Evolutionary conservation across 1,139 yeast genomes (phyloP), one percentile per base, ranked within the genome.

Genomic region (Nakaseomyces glabratus): DNA sequence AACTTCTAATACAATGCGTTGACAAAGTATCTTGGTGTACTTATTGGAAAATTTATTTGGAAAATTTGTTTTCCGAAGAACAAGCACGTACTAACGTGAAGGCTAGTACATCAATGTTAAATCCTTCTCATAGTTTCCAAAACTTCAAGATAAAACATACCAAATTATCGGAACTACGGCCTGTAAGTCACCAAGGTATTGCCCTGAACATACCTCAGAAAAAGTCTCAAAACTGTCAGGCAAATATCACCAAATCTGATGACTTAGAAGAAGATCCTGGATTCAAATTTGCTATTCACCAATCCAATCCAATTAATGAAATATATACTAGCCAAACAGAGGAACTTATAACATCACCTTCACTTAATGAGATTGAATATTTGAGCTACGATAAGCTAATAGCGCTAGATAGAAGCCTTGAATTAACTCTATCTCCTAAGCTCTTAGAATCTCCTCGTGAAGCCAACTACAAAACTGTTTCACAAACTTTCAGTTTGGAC

Each of bases 321-420:
- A 25, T 24, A 16, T 23, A 31, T 20, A 24, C 36, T 23, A 42
- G 38, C 43, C 13, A 14, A 23, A 21, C 17, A 21, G 19, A 15
- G 14, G 16, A n/a, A n/a, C 16, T n/a, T 20, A 19, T n/a, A 7
- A 20, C 4, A 28, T 20, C 11, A n/a, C 24, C 24, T 12, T 33
- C 24, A 6, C 34, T 48, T 12, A 38, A 42, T 20, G 48, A 48
- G 11, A 42, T 52, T 6, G 54, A 49, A 29, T 37, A 39, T 2
- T 29, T 52, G 28, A 45, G 48, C 30, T 49, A 41, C 35, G 49
- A 51, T 15, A 46, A 48, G 20, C 33, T 53, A 14, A 21, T 51
- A 9, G 48, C 43, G 31, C 35, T 53, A 14, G 52, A 53, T 30
- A 39, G 40, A 18, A 41, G 43, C 18, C 47, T 52, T 1, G 39